Conservation (phyloP, 768 basidiomycete species). For the Boletus subcaerulescens region DNA sequence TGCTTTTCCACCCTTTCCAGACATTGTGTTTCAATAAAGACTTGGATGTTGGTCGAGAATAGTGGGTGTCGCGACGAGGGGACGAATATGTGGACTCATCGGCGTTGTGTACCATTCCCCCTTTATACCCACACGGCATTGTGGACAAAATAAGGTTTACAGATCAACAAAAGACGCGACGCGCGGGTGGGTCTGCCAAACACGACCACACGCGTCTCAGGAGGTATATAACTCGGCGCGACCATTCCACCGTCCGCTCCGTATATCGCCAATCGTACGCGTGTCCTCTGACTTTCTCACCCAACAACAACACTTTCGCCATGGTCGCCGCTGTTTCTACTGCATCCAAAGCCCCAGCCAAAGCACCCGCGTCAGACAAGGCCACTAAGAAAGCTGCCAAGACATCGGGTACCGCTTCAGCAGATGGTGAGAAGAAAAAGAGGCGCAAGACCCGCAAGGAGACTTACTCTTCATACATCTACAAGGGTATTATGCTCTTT, state of each 20-base stretch:
- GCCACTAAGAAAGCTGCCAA: constrained; percentile 57
- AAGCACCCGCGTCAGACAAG: constrained; percentile 35
- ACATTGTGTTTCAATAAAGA: constrained; percentile 24
- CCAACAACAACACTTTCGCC: constrained; percentile 17
- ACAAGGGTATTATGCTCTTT: constrained; percentile 62
- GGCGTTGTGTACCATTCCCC: background rate
- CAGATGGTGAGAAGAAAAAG: constrained; percentile 83
- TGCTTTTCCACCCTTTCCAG: constrained; percentile 53
- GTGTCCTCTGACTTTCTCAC: constrained; percentile 7
- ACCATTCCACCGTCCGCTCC: background rate
- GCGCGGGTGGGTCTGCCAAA: constrained; percentile 32
- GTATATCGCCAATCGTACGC: constrained; percentile 11
- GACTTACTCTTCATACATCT: constrained; percentile 94
- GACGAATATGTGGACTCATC: constrained; percentile 9
- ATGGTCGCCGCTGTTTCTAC: constrained; percentile 62
- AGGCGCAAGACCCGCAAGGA: constrained; percentile 86
- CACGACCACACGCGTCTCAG: constrained; percentile 37
- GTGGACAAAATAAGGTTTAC: constrained; percentile 33
- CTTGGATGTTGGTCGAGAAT: background rate
- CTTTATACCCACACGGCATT: constrained; percentile 29
- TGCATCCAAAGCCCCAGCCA: constrained; percentile 43
- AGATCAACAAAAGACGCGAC: constrained; percentile 38
- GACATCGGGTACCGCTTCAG: constrained; percentile 48
- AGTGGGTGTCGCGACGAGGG: background rate
- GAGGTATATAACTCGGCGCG: constrained; percentile 16